Evolutionary conservation across 2,329 filamentous ascomycete genomes (phyloP).

Genomic region (Alternaria sp.): DNA sequence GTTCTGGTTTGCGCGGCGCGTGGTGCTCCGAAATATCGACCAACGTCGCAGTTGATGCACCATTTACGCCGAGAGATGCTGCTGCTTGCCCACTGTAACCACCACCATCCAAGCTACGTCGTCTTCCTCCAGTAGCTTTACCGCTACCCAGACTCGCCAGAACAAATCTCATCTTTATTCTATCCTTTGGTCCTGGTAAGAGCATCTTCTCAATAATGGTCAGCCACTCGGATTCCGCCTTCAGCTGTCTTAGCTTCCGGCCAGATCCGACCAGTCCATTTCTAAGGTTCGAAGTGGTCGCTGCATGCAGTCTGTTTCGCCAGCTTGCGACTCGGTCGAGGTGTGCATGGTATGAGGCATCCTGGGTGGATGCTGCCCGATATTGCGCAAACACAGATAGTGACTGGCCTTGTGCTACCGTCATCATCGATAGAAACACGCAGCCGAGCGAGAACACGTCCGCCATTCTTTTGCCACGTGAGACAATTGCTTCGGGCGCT

Average conservation of each 20-base stretch:
- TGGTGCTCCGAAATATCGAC: conserved; percentile 25
- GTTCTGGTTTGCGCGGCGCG: conserved; percentile 35
- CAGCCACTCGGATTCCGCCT: conserved; percentile 46
- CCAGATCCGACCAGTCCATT: conserved; percentile 41
- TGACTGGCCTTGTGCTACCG: conserved; percentile 48
- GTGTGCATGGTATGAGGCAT: conserved; percentile 51
- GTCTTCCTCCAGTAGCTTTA: conserved; percentile 35
- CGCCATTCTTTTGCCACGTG: conserved; percentile 48
- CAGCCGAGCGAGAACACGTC: conserved; percentile 53
- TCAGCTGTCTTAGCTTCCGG: conserved; percentile 43
- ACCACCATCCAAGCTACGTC: conserved; percentile 48
- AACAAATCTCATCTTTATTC: conserved; percentile 45
- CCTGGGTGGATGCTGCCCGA: conserved; percentile 44
- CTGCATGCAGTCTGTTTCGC: conserved; percentile 43
- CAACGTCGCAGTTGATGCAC: conserved; percentile 18
- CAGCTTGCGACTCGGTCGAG: conserved; percentile 47
- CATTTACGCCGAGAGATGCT: conserved; percentile 26
- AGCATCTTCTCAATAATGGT: conserved; percentile 50
- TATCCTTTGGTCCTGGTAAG: conserved; percentile 39
- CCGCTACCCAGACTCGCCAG: conserved; percentile 42
- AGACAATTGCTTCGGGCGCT: conserved; percentile 49
- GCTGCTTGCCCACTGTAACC: conserved; percentile 44
- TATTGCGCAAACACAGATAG: conserved; percentile 46
- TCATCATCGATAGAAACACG: conserved; percentile 52
- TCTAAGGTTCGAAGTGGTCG: conserved; percentile 41